A percentile compares a stretch with the other conserved stretches of the same genome.
These are phyloP conservation scores for Hericium rajendrae DNA, from an alignment of 768 basidiomycete genomes.

Conservation along the genomic window DNA sequence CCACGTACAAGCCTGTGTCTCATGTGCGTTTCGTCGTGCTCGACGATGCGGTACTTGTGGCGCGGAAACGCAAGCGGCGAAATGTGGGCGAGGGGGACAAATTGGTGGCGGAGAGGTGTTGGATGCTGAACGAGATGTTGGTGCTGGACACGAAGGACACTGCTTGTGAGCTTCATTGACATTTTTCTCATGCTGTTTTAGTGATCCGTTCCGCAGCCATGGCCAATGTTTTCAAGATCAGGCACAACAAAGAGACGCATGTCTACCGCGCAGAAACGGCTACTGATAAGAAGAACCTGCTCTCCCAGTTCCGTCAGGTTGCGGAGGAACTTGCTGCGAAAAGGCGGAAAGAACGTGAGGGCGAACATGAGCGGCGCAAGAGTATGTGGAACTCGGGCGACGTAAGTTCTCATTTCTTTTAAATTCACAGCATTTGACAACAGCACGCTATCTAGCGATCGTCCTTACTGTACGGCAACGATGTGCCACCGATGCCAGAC, in stretches of 20 bases:
- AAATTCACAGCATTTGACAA: background rate
- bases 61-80: conserved; percentile 57
- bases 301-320: conserved; percentile 82
- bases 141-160: conserved; percentile 96
- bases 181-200: background rate
- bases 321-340: conserved; percentile 86
- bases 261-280: conserved; percentile 82
- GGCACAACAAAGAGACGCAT: conserved; percentile 87
- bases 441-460: too few species aligned
- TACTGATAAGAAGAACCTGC: conserved; percentile 78
- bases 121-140: conserved; percentile 88
- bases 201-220: conserved; percentile 35
- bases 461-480: conserved; percentile 7
- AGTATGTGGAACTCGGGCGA: conserved; percentile 50
- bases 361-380: conserved; percentile 83
- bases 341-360: conserved; percentile 87
- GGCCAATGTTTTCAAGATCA: conserved; percentile 96
- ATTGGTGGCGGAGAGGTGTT: conserved; percentile 88
- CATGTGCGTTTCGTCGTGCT: conserved; percentile 84
- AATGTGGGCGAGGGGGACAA: conserved; percentile 56
- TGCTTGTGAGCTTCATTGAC: conserved; percentile 46
- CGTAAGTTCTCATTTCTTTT: conserved; percentile 22
- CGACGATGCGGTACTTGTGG: conserved; percentile 86
- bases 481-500: conserved; percentile 57
- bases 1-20: conserved; percentile 88